Evolutionary conservation across 164 flowering plant genomes (phyloP).

Genomic region (Aristolochia californica): DNA sequence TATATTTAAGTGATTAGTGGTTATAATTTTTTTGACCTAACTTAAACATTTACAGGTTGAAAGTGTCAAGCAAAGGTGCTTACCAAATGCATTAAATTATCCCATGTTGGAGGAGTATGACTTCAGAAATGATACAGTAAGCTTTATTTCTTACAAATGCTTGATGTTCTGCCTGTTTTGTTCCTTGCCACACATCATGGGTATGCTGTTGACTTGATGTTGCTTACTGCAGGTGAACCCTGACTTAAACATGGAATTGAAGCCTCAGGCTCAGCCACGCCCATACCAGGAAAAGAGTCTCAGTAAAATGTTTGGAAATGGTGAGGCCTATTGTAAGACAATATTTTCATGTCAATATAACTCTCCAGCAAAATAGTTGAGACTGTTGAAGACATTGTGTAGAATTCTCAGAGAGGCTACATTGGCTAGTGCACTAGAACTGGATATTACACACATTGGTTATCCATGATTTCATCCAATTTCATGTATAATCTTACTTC

Average conservation of each 20-base stretch:
- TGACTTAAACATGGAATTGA: constrained; percentile 83
- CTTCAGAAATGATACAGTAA: constrained; percentile 93
- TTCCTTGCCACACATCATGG: neutral
- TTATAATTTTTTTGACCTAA: neutral
- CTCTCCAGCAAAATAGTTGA: neutral
- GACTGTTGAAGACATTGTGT: too few species aligned
- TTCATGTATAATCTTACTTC: too few species aligned
- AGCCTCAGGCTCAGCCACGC: constrained; percentile 95
- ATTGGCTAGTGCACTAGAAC: too few species aligned
- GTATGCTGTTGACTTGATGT: neutral
- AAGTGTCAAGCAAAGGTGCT: constrained; percentile 93
- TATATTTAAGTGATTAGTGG: too few species aligned
- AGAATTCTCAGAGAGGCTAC: too few species aligned
- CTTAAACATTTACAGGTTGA: constrained; percentile 57
- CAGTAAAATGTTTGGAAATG: constrained; percentile 99
- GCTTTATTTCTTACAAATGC: constrained; percentile 15
- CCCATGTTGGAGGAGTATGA: constrained; percentile 99
- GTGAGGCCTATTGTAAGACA: constrained; percentile 21
- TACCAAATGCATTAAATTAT: constrained; percentile 86
- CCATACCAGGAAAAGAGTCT: constrained; percentile 99
- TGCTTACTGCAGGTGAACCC: constrained; percentile 68
- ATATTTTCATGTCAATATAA: neutral
- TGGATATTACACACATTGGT: too few species aligned
- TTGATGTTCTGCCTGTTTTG: neutral
- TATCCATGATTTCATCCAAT: too few species aligned